Evolutionary conservation across 352 stramenopile genomes (phyloP).

Genomic region (Globisporangium takayamanum): DNA sequence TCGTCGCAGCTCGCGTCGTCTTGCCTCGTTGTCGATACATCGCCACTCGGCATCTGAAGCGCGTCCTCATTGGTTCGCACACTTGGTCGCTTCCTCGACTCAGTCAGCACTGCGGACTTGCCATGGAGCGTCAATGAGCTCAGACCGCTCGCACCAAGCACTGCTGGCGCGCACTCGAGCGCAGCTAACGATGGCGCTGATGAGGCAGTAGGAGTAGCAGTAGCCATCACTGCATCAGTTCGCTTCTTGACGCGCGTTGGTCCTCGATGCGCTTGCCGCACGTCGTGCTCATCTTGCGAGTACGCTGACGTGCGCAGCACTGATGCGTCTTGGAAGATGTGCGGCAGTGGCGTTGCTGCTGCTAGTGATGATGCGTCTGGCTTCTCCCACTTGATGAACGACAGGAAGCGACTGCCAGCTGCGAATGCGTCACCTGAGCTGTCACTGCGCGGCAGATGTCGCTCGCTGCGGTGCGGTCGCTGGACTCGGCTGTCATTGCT

Average conservation of each 20-base stretch:
- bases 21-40: neutral
- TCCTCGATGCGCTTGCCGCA: neutral
- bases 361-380: neutral
- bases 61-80: neutral
- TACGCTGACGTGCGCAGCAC: neutral
- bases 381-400: constrained; percentile 17
- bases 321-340: constrained; percentile 6
- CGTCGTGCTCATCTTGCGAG: constrained; percentile 6
- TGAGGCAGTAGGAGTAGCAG: neutral
- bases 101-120: constrained; percentile 1
- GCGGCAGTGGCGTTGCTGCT: neutral
- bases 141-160: neutral
- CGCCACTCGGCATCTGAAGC: neutral
- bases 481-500: neutral
- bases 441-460: neutral
- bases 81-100: neutral
- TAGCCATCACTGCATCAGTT: neutral
- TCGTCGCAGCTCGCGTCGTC: neutral
- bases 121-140: constrained; percentile 3
- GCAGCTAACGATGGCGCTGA: neutral
- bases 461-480: neutral
- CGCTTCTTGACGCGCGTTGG: neutral
- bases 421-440: constrained; percentile 1
- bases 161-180: neutral
- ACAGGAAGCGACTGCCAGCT: constrained; percentile 9